Percentiles rank a stretch among this genome's conserved stretches.
phyloP scores from a whole-genome alignment of 1,139 yeast species.

The Yamadazyma siamensis region DNA sequence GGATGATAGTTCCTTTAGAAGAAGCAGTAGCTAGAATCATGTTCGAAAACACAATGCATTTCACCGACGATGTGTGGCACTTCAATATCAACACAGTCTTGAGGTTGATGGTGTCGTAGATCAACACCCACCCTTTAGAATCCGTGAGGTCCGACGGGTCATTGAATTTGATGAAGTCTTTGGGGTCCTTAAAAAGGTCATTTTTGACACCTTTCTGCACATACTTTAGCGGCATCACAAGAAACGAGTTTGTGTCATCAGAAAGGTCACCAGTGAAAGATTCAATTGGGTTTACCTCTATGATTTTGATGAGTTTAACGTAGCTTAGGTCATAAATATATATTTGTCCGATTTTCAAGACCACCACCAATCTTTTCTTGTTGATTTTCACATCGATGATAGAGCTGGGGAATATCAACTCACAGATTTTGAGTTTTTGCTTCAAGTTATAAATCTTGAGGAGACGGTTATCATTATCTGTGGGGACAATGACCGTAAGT shows the following conservation, averaged over 20 bases:
- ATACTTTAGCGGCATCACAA: slow-evolving; percentile 36
- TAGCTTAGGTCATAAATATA: slow-evolving; percentile 72
- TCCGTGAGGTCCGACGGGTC: slow-evolving; percentile 11
- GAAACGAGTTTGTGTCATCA: slow-evolving; percentile 45
- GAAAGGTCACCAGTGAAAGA: slow-evolving; percentile 45
- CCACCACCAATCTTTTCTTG: slow-evolving; percentile 60
- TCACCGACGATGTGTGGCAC: slow-evolving; percentile 55
- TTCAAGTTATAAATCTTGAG: slow-evolving; percentile 66
- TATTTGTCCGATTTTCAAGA: slow-evolving; percentile 58
- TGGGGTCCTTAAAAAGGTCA: slow-evolving; percentile 19
- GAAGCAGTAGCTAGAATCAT: slow-evolving; percentile 64
- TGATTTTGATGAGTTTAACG: slow-evolving; percentile 62
- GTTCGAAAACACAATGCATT: slow-evolving; percentile 45
- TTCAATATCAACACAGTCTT: slow-evolving; percentile 55
- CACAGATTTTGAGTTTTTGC: slow-evolving; percentile 66
- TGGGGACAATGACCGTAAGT: slow-evolving; percentile 59
- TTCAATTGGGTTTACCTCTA: slow-evolving; percentile 31
- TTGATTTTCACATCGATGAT: slow-evolving; percentile 63
- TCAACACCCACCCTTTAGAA: slow-evolving; percentile 41
- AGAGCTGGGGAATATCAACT: slow-evolving; percentile 61
- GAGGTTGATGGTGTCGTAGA: slow-evolving; percentile 60
- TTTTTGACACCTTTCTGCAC: slow-evolving; percentile 1
- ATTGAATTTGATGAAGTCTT: slow-evolving; percentile 11
- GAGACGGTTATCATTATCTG: slow-evolving; percentile 42
- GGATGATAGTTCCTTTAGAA: slow-evolving; percentile 65